These are phyloP conservation scores for Aristolochia californica DNA, from an alignment of 164 flowering plant species.

Conservation along the genomic window DNA sequence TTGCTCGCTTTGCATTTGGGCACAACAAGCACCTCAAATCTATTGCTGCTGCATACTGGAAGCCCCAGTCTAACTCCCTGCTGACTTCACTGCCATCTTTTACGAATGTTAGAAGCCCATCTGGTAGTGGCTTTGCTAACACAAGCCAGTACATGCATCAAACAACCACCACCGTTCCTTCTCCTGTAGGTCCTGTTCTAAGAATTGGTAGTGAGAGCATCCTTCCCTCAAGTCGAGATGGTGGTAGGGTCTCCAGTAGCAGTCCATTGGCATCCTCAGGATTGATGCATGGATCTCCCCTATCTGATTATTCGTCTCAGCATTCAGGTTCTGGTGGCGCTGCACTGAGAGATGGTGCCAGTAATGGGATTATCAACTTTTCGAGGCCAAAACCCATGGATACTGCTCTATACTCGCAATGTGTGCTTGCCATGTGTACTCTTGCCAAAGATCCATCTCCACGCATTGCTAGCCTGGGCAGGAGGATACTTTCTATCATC, in stretches of 20 bases:
- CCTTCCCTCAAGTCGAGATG: slow-evolving; percentile 40
- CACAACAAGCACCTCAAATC: slow-evolving; percentile 81
- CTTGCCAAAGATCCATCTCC: slow-evolving; percentile 95
- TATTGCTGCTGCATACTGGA: slow-evolving; percentile 79
- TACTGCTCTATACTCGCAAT: slow-evolving; percentile 63
- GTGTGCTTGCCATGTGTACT: slow-evolving; percentile 69
- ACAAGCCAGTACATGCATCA: slow-evolving; percentile 33
- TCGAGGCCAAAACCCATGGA: slow-evolving; percentile 50
- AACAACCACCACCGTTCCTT: slow-evolving; percentile 46
- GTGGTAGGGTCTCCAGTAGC: slow-evolving; percentile 72
- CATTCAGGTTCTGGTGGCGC: slow-evolving; percentile 83
- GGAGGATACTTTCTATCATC: slow-evolving; percentile 68
- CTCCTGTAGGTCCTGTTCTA: slow-evolving; percentile 56
- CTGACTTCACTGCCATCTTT: slow-evolving; percentile 62
- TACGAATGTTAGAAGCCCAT: slow-evolving; percentile 41
- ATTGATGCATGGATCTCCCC: slow-evolving; percentile 91
- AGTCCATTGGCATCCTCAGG: slow-evolving; percentile 77
- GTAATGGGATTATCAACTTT: slow-evolving; percentile 55
- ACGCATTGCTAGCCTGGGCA: slow-evolving; percentile 71
- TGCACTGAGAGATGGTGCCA: slow-evolving; percentile 36
- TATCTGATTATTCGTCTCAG: slow-evolving; percentile 89
- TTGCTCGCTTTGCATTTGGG: slow-evolving; percentile 87
- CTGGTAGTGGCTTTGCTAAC: slow-evolving; percentile 34
- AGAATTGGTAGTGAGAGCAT: slow-evolving; percentile 60
- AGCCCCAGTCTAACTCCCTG: slow-evolving; percentile 61